Conservation (phyloP, 2,329 filamentous ascomycete genomes). For the Capronia coronata region DNA sequence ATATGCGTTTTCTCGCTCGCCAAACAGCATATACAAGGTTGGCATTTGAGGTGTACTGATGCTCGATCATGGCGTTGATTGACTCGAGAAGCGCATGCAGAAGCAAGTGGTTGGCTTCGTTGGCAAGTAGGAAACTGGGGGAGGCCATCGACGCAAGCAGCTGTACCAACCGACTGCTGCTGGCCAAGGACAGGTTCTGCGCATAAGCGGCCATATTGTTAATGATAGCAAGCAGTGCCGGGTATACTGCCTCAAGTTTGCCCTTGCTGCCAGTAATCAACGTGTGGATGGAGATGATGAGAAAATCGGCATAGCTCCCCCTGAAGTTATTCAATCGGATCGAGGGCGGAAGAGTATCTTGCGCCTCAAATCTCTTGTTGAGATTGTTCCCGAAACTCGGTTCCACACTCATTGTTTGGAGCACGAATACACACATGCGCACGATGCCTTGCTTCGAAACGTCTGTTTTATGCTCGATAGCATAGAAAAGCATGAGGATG, state of each 20-base stretch:
- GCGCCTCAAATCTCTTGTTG: constrained; percentile 80
- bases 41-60: constrained; percentile 69
- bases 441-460: constrained; percentile 84
- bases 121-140: constrained; percentile 83
- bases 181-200: constrained; percentile 65
- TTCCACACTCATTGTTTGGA: constrained; percentile 93
- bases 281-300: constrained; percentile 89
- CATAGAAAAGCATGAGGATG: constrained; percentile 83
- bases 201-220: constrained; percentile 87
- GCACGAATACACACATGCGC: constrained; percentile 92
- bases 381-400: constrained; percentile 82
- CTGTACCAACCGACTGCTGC: constrained; percentile 77
- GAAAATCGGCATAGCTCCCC: constrained; percentile 86
- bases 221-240: constrained; percentile 82
- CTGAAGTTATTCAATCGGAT: constrained; percentile 79
- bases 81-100: constrained; percentile 78
- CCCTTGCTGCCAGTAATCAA: constrained; percentile 88
- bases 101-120: constrained; percentile 80
- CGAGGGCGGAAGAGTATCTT: constrained; percentile 74
- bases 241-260: constrained; percentile 83
- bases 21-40: constrained; percentile 74
- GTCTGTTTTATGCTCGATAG: constrained; percentile 80
- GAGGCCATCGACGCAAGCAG: constrained; percentile 89
- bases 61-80: constrained; percentile 82
- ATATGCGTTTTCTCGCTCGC: constrained; percentile 73